Base-by-base conservation (phyloP, 768 basidiomycete genomes). In the Peribolospora baueri region DNA sequence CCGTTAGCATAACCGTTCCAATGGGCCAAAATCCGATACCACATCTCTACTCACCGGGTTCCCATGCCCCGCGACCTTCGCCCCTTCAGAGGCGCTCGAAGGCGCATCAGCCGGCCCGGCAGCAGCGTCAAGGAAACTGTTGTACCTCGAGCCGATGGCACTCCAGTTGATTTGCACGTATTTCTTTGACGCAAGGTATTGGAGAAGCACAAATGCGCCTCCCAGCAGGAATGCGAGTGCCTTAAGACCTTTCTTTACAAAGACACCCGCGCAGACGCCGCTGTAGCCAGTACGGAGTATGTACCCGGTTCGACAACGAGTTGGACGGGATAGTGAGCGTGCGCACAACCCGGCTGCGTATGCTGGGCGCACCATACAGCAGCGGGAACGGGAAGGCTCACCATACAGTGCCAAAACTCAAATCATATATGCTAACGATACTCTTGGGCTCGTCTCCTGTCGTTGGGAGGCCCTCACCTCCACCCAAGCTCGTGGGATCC, bases 241-340 rank as follows among this genome's bases (percentile, higher is more conserved):
- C 65, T 80, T 85, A 9, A 80, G 78, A 37, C 91, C 90, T 67
- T 91, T 95, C 69, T 91, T 93, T 61, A 90, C 72, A 65, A 97
- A 97, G 0, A 97, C 74, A 0, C 90, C 91, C 0, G 86, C 78
- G 63, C 86, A 91, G 46, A 97, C 64, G 0, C 90, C 90, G 25
- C 25, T 25, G 25, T 25, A 25, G 25, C 25, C 25, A 25, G 25
- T 25, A 25, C 25, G 25, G 25, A 25, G 25, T 25, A 25, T 25
- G 25, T 25, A 25, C 25, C 25, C 25, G 25, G 25, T 25, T 25
- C 25, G 25, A 25, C 25, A 25, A 25, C 25, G 25, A 25, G 25
- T 25, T 25, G 25, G 25, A 25, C 25, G 25, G 25, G 25, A 25
- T 25, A 25, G 25, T 25, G 25, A 25, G 25, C 25, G 25, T 25